phyloP scores from a whole-genome alignment of 1,284 basidiomycete species.

The Cutaneotrichosporon sp. region DNA sequence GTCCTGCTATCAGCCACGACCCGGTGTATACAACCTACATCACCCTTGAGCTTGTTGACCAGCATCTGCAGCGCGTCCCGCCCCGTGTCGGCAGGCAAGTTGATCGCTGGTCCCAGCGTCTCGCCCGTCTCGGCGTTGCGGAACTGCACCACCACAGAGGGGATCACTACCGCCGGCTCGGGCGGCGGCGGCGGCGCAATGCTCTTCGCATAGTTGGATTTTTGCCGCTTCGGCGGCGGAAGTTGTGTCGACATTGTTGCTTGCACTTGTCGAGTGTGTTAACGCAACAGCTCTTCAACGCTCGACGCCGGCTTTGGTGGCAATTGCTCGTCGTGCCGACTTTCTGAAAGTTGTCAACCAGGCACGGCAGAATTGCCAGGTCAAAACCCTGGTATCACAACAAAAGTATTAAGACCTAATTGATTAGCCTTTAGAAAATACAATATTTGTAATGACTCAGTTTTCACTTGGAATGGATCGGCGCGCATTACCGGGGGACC shows the following conservation, averaged over 20 bases:
- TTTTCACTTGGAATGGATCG: too few species aligned
- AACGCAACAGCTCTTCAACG: neutral
- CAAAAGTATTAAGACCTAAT: too few species aligned
- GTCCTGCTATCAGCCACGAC: conserved; percentile 49
- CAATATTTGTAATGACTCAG: too few species aligned
- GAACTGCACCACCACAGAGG: conserved; percentile 81
- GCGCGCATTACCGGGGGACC: too few species aligned
- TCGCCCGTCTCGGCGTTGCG: conserved; percentile 77
- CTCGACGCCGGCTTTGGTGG: neutral
- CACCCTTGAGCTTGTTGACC: conserved; percentile 72
- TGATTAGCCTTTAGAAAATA: too few species aligned
- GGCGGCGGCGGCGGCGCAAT: conserved; percentile 51
- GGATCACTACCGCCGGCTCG: conserved; percentile 51
- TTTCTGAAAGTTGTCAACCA: conserved; percentile 3
- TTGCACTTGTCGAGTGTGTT: neutral
- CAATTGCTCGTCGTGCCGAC: neutral
- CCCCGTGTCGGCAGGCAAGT: conserved; percentile 77
- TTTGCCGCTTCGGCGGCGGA: conserved; percentile 78
- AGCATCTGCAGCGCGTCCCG: conserved; percentile 76
- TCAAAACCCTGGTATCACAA: too few species aligned
- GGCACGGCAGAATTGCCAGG: neutral
- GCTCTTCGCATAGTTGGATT: conserved; percentile 63
- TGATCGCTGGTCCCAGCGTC: conserved; percentile 76
- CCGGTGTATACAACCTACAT: conserved; percentile 49
- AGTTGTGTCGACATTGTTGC: conserved; percentile 67